A percentile compares a stretch with the other conserved stretches of the same genome.
Evolutionary conservation across 805 yeast genomes (phyloP).

Genomic region (Spencermartinsiella europaea): DNA sequence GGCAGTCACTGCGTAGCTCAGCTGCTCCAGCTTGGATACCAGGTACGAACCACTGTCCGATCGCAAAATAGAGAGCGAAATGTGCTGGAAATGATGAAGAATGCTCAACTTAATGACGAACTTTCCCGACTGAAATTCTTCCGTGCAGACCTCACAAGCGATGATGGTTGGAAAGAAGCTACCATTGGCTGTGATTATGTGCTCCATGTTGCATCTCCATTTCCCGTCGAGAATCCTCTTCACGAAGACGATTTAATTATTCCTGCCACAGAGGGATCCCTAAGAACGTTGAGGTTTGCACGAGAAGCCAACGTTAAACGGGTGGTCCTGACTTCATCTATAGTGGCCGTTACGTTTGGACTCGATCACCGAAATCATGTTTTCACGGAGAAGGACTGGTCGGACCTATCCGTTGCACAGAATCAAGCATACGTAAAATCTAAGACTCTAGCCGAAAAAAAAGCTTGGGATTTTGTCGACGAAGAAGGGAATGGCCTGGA

Average conservation of each 20-base stretch:
- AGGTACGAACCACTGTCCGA: constrained; percentile 46
- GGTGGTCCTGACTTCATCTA: constrained; percentile 47
- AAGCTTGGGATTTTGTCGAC: constrained; percentile 48
- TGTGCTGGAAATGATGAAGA: neutral
- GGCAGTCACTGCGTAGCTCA: constrained; percentile 38
- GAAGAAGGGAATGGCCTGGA: constrained; percentile 21
- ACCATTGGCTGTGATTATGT: constrained; percentile 33
- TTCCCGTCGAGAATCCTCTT: constrained; percentile 30
- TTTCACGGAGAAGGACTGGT: constrained; percentile 26
- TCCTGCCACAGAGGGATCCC: constrained; percentile 48
- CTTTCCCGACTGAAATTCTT: neutral
- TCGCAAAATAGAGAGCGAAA: neutral
- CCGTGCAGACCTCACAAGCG: neutral
- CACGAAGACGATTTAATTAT: constrained; percentile 37
- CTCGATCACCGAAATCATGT: neutral
- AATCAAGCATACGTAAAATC: constrained; percentile 32
- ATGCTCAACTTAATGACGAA: neutral
- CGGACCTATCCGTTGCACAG: constrained; percentile 29
- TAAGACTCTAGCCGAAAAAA: constrained; percentile 50
- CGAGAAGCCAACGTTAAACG: constrained; percentile 35
- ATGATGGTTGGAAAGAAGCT: constrained; percentile 37
- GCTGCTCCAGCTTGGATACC: constrained; percentile 37
- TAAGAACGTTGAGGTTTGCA: constrained; percentile 39
- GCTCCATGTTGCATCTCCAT: constrained; percentile 41
- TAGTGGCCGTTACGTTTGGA: constrained; percentile 26